A percentile compares a stretch with the other conserved stretches of the same genome.
Evolutionary conservation across 192 early-diverging fungal species (phyloP).

Genomic region (Entomortierella beljakovae): DNA sequence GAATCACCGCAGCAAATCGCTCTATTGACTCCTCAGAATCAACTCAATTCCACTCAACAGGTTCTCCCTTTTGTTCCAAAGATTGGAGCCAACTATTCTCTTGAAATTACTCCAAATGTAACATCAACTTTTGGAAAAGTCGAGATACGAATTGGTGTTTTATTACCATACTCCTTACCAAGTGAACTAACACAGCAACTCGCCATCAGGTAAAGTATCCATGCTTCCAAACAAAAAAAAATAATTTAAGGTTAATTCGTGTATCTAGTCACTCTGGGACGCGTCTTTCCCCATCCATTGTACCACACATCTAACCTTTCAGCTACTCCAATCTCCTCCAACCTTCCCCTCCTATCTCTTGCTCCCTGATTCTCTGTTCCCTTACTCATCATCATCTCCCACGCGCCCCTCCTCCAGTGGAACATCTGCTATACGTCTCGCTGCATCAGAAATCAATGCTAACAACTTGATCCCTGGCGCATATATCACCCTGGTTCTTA

Average conservation of each 20-base stretch:
- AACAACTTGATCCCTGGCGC: conserved; percentile 59
- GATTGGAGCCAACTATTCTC: conserved; percentile 35
- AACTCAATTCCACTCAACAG: conserved; percentile 7
- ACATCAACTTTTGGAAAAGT: conserved; percentile 23
- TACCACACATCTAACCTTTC: too few species aligned
- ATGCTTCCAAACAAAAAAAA: background rate
- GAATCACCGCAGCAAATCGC: background rate
- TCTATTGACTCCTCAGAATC: conserved; percentile 21
- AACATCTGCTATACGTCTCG: conserved; percentile 62
- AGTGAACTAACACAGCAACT: conserved; percentile 46
- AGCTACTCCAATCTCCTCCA: too few species aligned
- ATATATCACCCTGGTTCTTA: conserved; percentile 61
- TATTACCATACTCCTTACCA: conserved; percentile 45
- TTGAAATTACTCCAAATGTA: conserved; percentile 41
- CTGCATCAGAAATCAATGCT: conserved; percentile 61
- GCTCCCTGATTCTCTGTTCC: background rate
- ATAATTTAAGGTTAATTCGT: background rate
- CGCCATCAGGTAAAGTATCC: conserved; percentile 25
- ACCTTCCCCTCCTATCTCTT: background rate
- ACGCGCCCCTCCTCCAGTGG: conserved; percentile 39
- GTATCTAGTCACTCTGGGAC: background rate
- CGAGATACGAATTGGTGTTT: conserved; percentile 40
- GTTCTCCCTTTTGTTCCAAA: conserved; percentile 29
- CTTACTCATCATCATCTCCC: background rate
- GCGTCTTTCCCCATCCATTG: background rate